A percentile compares a stretch with the other conserved stretches of the same genome.
Conservation (phyloP, 78 protist genomes). For the Guillardia theta region DNA sequence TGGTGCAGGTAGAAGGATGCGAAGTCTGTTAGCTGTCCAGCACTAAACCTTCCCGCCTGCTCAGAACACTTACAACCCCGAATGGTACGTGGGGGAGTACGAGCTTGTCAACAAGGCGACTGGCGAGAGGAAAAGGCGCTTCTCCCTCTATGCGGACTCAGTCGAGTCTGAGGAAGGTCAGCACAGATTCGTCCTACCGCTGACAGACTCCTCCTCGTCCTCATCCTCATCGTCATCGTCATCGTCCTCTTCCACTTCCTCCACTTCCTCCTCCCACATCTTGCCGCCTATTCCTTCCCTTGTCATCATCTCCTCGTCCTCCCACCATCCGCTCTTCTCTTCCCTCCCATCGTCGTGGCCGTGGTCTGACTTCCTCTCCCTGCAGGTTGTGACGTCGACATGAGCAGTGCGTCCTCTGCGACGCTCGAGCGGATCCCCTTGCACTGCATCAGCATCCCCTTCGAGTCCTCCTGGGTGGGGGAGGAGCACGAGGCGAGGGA, state of each 20-base stretch:
- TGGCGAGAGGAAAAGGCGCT: not conserved
- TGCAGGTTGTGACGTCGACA: no score
- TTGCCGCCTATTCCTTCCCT: no score
- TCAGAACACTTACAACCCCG: slow-evolving; percentile 9
- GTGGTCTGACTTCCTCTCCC: no score
- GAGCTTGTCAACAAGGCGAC: not conserved
- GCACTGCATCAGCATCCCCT: not conserved
- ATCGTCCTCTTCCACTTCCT: no score
- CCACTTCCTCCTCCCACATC: no score
- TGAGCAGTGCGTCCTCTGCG: not conserved
- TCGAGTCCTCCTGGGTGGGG: not conserved
- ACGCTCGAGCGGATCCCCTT: not conserved
- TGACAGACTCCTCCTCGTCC: not conserved
- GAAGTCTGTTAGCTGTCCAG: not conserved
- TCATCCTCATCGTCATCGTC: not conserved
- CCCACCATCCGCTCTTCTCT: no score
- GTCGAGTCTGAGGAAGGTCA: not conserved
- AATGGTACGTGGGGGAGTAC: not conserved
- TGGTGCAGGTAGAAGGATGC: not conserved
- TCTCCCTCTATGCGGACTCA: not conserved
- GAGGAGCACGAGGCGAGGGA: not conserved
- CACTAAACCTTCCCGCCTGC: no score
- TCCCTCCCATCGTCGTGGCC: no score
- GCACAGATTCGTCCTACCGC: no score
- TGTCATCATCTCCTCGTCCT: no score